Conservation (phyloP, 75 land plant genomes). For the Pinus taeda region DNA sequence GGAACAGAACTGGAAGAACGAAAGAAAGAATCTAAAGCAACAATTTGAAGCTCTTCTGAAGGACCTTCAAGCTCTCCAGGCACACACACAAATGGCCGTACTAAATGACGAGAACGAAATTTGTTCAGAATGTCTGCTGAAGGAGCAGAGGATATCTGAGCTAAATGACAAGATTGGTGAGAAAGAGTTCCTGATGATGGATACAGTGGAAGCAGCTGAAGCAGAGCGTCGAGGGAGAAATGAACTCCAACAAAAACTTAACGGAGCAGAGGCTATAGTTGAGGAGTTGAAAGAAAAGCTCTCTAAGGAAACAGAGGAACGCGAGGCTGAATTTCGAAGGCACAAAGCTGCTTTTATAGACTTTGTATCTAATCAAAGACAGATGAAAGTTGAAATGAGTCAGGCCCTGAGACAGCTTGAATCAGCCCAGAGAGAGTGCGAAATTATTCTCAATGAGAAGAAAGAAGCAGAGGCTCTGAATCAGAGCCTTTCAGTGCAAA, state of each 20-base stretch:
- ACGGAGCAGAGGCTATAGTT: slow-evolving; percentile 19
- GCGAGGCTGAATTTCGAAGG: slow-evolving; percentile 51
- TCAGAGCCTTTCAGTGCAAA: slow-evolving; percentile 45
- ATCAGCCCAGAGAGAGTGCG: slow-evolving; percentile 37
- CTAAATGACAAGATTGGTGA: slow-evolving; percentile 50
- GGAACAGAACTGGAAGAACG: slow-evolving; percentile 75
- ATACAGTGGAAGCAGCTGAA: slow-evolving; percentile 43
- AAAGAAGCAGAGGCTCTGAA: slow-evolving; percentile 37
- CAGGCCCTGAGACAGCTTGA: slow-evolving; percentile 44
- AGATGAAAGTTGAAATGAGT: slow-evolving; percentile 57
- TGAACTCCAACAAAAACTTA: slow-evolving; percentile 44
- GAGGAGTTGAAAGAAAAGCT: slow-evolving; percentile 47
- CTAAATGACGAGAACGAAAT: background rate
- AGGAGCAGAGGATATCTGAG: slow-evolving; percentile 34
- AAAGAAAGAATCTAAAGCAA: slow-evolving; percentile 55
- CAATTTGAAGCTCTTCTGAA: slow-evolving; percentile 57
- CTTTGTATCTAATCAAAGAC: slow-evolving; percentile 60
- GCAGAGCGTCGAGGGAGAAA: slow-evolving; percentile 31
- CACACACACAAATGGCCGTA: background rate
- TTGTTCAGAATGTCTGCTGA: slow-evolving; percentile 30
- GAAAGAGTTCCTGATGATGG: slow-evolving; percentile 36
- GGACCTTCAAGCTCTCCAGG: slow-evolving; percentile 31
- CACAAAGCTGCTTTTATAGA: slow-evolving; percentile 66
- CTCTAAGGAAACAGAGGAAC: slow-evolving; percentile 45
- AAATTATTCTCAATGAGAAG: slow-evolving; percentile 42